Base-by-base conservation (phyloP, 352 stramenopile genomes). In the Phytophthora pseudosyringae region DNA sequence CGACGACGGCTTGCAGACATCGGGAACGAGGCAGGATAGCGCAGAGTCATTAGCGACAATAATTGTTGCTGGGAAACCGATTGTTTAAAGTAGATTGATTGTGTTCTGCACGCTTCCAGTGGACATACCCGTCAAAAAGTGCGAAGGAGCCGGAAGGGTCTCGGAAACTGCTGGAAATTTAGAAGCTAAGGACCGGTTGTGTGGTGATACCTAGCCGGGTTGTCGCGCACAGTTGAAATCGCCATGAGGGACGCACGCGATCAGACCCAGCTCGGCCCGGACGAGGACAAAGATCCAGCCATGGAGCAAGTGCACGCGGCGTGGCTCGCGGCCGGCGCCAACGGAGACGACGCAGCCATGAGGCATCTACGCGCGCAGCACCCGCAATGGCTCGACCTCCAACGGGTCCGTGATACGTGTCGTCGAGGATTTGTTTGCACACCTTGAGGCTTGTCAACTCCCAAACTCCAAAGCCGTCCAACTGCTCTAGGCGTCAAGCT, bases 311-410 rank as follows among this genome's bases (percentile, higher is more conserved):
- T 58, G 7, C 56, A 62, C 32, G 31, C 21, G 2, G 51, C 40
- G 32, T 71, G 67, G 61, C 61, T 68, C 4, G 39, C 55, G 5
- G 67, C 62, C 13, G 55, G 55, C 7, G 59, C 59, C 26, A 26
- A 8, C 1, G 50, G 51, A 3, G 61, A 75, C 29, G 51, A 35
- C 1, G 38, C 38, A 10, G 25, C 41, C 3, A 75, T 68, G 67
- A 40, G 31, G 10, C 50, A n/a, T n/a, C 43, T 75, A 11, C 60
- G 16, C n/a, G 12, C 15, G 5, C 56, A 56, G 7, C 39, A 71
- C 16, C 67, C 56, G 3, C 43, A 64, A 38, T 75, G 67, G 56
- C 67, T 75, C 33, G 56, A 61, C n/a, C 40, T 68, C 15, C 9
- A 64, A 10, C 15, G 13, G 44, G 44, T 50, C 12, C n/a, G 45